Evolutionary conservation across 495 filamentous ascomycete species (phyloP).

Genomic region (Hypoxylon rickii): DNA sequence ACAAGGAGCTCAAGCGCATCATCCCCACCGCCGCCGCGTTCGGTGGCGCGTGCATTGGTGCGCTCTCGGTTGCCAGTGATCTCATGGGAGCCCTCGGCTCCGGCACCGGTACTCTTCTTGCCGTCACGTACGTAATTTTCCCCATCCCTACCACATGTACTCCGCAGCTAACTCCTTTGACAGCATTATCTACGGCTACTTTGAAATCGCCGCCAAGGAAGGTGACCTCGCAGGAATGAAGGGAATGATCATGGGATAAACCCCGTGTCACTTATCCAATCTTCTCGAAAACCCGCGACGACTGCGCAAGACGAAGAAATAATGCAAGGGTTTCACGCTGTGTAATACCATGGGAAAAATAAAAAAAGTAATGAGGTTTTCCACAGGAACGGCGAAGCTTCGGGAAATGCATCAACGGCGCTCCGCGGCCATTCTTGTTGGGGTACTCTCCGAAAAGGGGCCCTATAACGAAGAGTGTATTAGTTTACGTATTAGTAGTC

Average conservation of each 20-base stretch:
- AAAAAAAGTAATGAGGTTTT: constrained; percentile 41
- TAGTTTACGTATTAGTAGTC: constrained; percentile 28
- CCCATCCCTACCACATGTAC: background rate
- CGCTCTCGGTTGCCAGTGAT: constrained; percentile 91
- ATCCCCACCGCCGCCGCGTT: constrained; percentile 98
- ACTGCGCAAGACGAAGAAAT: constrained; percentile 30
- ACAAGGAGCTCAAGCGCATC: constrained; percentile 98
- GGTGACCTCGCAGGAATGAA: constrained; percentile 92
- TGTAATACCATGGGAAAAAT: constrained; percentile 37
- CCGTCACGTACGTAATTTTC: constrained; percentile 86
- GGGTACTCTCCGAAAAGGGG: background rate
- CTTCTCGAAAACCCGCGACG: constrained; percentile 16
- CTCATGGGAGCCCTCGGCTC: constrained; percentile 94
- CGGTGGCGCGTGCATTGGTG: constrained; percentile 98
- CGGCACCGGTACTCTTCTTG: constrained; percentile 96
- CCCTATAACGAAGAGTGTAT: constrained; percentile 28
- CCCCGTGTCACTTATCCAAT: constrained; percentile 6
- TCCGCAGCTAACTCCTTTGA: constrained; percentile 23
- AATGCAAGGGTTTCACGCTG: constrained; percentile 29
- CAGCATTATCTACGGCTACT: constrained; percentile 98
- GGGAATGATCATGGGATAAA: constrained; percentile 76
- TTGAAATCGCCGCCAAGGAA: constrained; percentile 98
- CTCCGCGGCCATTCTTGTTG: constrained; percentile 27
- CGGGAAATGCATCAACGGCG: constrained; percentile 39
- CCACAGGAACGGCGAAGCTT: constrained; percentile 36